A percentile compares a stretch with the other conserved stretches of the same genome.
Conservation (phyloP, 129 eudicot species). For the Gnaphalium uliginosum region DNA sequence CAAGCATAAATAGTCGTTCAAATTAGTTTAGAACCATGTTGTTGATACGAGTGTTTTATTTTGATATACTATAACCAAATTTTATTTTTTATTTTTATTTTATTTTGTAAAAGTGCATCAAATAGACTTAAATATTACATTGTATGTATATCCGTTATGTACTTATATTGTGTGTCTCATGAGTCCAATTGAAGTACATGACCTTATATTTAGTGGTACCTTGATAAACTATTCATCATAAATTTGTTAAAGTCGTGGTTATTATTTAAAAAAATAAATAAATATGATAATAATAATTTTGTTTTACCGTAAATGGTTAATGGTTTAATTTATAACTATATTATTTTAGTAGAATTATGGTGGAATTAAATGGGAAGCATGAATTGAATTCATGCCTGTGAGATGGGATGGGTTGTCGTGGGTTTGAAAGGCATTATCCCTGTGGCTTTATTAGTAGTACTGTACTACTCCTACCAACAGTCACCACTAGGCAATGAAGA, state of each 20-base stretch:
- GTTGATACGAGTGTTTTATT: too few species aligned
- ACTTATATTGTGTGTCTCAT: too few species aligned
- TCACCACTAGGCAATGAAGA: conserved; percentile 21
- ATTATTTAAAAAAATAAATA: not conserved
- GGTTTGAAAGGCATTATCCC: conserved; percentile 37
- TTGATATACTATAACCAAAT: too few species aligned
- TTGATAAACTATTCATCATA: not conserved
- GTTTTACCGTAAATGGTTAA: not conserved
- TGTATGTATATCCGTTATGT: too few species aligned
- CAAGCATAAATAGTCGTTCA: too few species aligned
- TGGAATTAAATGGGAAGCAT: conserved; percentile 24
- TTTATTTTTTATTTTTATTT: too few species aligned
- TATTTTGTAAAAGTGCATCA: too few species aligned
- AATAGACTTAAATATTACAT: too few species aligned
- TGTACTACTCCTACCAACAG: conserved; percentile 28
- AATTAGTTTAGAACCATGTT: too few species aligned
- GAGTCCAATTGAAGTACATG: not conserved
- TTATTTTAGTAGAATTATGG: conserved; percentile 11
- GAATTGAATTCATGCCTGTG: conserved; percentile 34
- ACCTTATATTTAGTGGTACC: not conserved
- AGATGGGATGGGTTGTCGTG: conserved; percentile 40
- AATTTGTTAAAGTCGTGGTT: not conserved
- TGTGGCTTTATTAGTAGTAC: conserved; percentile 38
- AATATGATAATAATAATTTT: not conserved
- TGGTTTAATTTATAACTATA: not conserved